Conservation (phyloP, 805 yeast genomes). For the Komagataella mondaviorum region DNA sequence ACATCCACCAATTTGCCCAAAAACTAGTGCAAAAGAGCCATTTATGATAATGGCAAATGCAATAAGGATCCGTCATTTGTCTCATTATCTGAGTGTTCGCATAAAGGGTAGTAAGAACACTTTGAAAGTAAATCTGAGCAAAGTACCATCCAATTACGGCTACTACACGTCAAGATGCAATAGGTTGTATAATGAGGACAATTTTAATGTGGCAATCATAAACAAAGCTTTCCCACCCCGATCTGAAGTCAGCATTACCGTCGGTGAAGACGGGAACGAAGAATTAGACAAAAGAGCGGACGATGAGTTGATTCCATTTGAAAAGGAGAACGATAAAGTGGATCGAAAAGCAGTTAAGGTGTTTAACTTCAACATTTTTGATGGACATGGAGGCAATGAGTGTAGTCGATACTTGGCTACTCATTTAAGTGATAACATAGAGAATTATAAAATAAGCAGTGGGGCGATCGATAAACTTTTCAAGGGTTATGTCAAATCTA, state of each 20-base stretch:
- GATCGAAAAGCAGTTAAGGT: slow-evolving; percentile 16
- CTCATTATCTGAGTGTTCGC: slow-evolving; percentile 16
- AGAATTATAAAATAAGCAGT: slow-evolving; percentile 23
- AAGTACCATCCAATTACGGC: slow-evolving; percentile 67
- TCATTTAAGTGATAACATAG: slow-evolving; percentile 42
- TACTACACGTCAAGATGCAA: slow-evolving; percentile 68
- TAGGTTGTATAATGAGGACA: slow-evolving; percentile 72
- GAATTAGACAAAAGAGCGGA: background rate
- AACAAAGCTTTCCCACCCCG: slow-evolving; percentile 12
- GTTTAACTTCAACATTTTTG: slow-evolving; percentile 69
- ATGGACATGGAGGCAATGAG: slow-evolving; percentile 88
- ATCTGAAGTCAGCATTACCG: background rate
- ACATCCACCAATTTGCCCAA: background rate
- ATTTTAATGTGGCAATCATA: slow-evolving; percentile 41
- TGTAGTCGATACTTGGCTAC: slow-evolving; percentile 50
- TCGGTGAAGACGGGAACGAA: background rate
- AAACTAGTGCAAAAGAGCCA: background rate
- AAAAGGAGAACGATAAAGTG: background rate
- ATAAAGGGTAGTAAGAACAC: slow-evolving; percentile 11
- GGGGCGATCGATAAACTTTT: slow-evolving; percentile 26
- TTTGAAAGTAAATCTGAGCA: slow-evolving; percentile 40
- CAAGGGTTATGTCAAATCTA: slow-evolving; percentile 36
- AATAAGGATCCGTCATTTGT: slow-evolving; percentile 5
- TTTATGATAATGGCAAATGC: background rate
- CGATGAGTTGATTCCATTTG: background rate